Evolutionary conservation across 2,329 filamentous ascomycete genomes (phyloP).

Genomic region (Monascus ruber): DNA sequence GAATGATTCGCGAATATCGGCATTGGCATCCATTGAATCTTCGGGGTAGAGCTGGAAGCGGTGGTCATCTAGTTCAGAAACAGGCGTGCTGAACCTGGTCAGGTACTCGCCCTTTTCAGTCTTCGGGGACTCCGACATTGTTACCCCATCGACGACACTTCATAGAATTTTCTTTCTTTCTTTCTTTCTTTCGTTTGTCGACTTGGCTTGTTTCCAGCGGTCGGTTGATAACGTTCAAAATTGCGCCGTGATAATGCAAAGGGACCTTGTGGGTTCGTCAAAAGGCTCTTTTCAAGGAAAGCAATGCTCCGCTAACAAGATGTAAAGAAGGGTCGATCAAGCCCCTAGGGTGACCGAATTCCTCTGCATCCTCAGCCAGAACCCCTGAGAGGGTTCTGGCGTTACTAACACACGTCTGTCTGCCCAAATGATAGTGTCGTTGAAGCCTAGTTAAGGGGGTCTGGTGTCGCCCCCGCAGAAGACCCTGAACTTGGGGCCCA

Average conservation of each 20-base stretch:
- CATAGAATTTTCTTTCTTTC: not conserved
- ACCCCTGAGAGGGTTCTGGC: slow-evolving; percentile 33
- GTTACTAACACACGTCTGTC: slow-evolving; percentile 24
- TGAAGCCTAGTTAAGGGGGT: slow-evolving; percentile 74
- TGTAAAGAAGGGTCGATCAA: slow-evolving; percentile 9
- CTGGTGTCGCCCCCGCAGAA: slow-evolving; percentile 94
- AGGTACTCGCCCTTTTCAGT: slow-evolving; percentile 52
- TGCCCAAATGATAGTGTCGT: slow-evolving; percentile 21
- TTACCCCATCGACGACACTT: slow-evolving; percentile 1
- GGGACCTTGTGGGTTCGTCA: too few species aligned
- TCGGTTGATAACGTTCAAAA: too few species aligned
- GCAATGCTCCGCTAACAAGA: not conserved
- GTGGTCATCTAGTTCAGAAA: slow-evolving; percentile 71
- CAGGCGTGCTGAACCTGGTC: slow-evolving; percentile 52
- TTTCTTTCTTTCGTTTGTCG: too few species aligned
- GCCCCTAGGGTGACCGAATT: slow-evolving; percentile 16
- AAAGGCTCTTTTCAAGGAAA: not conserved
- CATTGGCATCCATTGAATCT: slow-evolving; percentile 22
- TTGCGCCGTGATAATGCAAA: too few species aligned
- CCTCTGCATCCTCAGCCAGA: slow-evolving; percentile 30
- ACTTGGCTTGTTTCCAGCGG: too few species aligned
- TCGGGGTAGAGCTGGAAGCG: slow-evolving; percentile 41
- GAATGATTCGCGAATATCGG: slow-evolving; percentile 19
- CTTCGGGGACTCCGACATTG: slow-evolving; percentile 44
- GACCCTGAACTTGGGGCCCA: slow-evolving; percentile 87